Base-by-base conservation (phyloP, 1,139 yeast genomes). In the Candida sojae region DNA sequence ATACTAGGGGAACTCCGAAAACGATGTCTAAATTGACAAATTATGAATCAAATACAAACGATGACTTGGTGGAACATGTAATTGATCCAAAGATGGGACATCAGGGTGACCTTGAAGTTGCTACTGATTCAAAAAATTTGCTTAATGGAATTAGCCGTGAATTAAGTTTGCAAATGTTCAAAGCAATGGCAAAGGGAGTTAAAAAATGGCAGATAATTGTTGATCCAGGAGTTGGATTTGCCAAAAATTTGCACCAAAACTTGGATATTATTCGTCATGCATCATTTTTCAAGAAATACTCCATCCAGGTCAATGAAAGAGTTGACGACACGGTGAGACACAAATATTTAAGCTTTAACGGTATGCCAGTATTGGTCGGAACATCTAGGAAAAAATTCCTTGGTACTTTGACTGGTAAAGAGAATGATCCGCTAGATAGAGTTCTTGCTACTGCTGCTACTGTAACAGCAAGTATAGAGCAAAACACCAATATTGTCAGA, bases 221-320 rank as follows among this genome's bases (percentile, higher is more conserved):
- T 10, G 99, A 93, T 64, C 99, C 99, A 0, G 99, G 99, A 1
- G 69, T 93, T 46, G 99, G 99, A 1, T 93, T 93, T 68, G 97
- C 98, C 21, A 93, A 93, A 63, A 77, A 76, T 47, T 59, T 78
- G 40, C 57, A 65, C 8, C 97, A 92, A 59, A 93, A 92, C 63
- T 58, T 92, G 40, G 75, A 78, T 10, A 58, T 91, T 1, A 73
- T 93, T 29, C 79, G 83, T 50, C 73, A 83, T 48, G 76, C 87
- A 3, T 75, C 83, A 5, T 54, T 67, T n/a, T 64, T 87, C 59
- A 83, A 84, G 60, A 66, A 71, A 35, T 85, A 83, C 56, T 68
- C 83, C 0, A 58, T 68, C 12, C 57, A 64, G 13, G 51, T 58
- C 2, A 58, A 66, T 50, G 49, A 60, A 45, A 41, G 58, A 41